Base-by-base conservation (phyloP, 257 asterid species). In the Gardenia jasminoides region DNA sequence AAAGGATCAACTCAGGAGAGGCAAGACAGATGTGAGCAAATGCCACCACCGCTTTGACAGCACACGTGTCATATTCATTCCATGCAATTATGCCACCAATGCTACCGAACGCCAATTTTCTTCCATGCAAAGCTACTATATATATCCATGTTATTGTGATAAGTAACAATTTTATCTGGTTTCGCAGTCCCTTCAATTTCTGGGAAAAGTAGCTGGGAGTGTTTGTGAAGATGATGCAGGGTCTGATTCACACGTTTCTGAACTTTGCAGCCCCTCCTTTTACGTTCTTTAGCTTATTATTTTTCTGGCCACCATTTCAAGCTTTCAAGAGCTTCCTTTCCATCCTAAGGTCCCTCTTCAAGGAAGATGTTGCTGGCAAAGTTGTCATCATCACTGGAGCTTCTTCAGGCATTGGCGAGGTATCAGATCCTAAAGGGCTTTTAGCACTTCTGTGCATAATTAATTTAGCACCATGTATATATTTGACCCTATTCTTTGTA, bases 391-490 rank as follows among this genome's bases (percentile, higher is more conserved):
- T 93, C 76, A 93, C 97, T 72, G 98, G 98, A 8, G 97, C 99
- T 79, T 94, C 99, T 80, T 91, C 99, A 41, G 96, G 98, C 84
- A 91, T 94, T 44, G 99, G 99, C 66, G 97, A 94, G 87, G 97
- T 92, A 82, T 50, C 47, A 46, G 43, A 0, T 41, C 15, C 62
- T 59, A 9, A n/a, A 59, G 67, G 67, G 33, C 13, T 61, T 61
- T n/a, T n/a, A 9, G 67, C 2, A 61, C 31, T 24, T 24, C 2
- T 52, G 58, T 52, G 22, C 8, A 7, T 24, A n/a, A n/a, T n/a
- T 9, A 61, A 8, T 61, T 26, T 61, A 61, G 3, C 1, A n/a
- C 67, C 33, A 61, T 24, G 24, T 61, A 10, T 0, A 19, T 8
- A 9, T 24, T 26, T 26, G n/a, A 61, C 3, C 6, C 1, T 26